phyloP scores from a whole-genome alignment of 208 protist species.

The Leishmania braziliensis region DNA sequence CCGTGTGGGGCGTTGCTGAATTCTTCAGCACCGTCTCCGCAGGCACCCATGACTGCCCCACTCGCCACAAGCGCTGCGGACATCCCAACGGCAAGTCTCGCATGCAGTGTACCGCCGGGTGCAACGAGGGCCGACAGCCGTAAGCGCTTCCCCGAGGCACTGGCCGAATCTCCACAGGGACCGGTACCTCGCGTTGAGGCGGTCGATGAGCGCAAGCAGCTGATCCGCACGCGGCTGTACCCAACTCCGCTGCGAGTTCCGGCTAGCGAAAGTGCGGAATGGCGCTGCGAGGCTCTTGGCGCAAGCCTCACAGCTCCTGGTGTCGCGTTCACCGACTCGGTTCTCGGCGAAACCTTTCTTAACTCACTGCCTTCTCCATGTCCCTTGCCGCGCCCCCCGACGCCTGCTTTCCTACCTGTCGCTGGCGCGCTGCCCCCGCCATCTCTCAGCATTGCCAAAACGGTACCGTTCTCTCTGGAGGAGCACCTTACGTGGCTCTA shows the following conservation, averaged over 20 bases:
- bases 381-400: slow-evolving; percentile 1
- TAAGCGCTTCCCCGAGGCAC: not conserved
- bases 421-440: not conserved
- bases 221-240: not conserved
- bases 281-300: not conserved
- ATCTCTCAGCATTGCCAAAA: not conserved
- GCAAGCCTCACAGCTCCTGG: not conserved
- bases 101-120: not conserved
- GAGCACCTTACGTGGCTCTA: slow-evolving; percentile 20
- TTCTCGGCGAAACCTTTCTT: not conserved
- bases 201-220: slow-evolving; percentile 11
- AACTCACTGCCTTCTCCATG: not conserved
- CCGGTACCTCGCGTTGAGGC: not conserved
- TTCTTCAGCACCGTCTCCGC: not conserved
- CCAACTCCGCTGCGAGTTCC: not conserved
- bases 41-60: not conserved
- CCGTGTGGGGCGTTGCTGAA: not conserved
- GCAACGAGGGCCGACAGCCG: not conserved
- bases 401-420: slow-evolving; percentile 4
- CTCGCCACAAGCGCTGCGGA: not conserved
- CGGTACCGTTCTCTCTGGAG: slow-evolving; percentile 14
- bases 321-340: not conserved
- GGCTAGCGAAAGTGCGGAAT: not conserved
- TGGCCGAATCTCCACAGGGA: not conserved
- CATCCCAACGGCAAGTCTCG: not conserved